phyloP scores from a whole-genome alignment of 1,284 basidiomycete genomes.

The Ceratobasidium sp. region DNA sequence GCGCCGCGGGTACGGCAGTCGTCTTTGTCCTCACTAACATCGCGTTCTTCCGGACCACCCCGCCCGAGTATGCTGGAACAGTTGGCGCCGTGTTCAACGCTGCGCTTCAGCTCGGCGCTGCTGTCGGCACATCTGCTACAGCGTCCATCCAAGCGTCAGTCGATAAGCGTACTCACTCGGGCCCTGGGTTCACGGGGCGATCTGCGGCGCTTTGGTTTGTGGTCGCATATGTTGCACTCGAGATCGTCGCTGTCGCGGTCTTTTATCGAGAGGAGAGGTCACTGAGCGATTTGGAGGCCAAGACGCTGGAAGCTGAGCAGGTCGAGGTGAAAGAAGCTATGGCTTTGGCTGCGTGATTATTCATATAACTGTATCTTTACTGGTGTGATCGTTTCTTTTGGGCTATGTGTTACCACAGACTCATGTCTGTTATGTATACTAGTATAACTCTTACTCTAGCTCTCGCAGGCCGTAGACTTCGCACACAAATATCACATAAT shows the following conservation, averaged over 20 bases:
- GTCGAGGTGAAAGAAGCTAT: background rate
- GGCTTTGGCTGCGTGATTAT: background rate
- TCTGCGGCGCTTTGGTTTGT: conserved; percentile 47
- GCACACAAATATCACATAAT: no score
- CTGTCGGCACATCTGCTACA: conserved; percentile 45
- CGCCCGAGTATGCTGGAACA: conserved; percentile 46
- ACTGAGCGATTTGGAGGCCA: conserved; percentile 18
- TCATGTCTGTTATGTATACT: no score
- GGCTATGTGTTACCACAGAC: no score
- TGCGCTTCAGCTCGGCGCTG: conserved; percentile 49
- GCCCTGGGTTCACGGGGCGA: background rate
- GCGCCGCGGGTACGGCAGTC: conserved; percentile 18
- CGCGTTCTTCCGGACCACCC: background rate
- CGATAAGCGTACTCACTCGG: conserved; percentile 18
- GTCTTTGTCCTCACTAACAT: conserved; percentile 3
- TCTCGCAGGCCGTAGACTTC: no score
- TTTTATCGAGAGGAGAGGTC: conserved; percentile 38
- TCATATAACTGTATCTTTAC: no score
- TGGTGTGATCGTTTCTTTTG: no score
- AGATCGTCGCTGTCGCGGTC: conserved; percentile 30
- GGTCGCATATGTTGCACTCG: conserved; percentile 43
- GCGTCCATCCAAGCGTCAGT: conserved; percentile 47
- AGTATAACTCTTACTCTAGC: no score
- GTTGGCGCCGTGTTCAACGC: conserved; percentile 50
- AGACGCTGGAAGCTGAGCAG: conserved; percentile 15